Percentiles rank a stretch among this genome's conserved stretches.
These are phyloP conservation scores for Colletotrichum cordylinicola DNA, from an alignment of 2,329 filamentous ascomycete species.

Conservation along the genomic window DNA sequence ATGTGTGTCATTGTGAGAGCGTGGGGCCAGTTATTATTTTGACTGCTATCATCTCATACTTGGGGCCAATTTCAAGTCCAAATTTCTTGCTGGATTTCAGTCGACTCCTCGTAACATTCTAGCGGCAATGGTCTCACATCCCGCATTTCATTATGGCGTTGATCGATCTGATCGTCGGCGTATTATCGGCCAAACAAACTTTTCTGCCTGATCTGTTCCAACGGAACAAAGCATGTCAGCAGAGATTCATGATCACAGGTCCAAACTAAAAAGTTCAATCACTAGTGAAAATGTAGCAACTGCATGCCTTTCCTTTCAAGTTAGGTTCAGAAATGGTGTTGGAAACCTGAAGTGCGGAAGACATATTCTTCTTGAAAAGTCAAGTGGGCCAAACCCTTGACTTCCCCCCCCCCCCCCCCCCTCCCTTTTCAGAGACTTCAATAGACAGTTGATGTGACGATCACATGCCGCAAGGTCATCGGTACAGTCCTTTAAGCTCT, in stretches of 20 bases:
- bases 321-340: neutral
- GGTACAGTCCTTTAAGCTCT: neutral
- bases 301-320: rapidly evolving
- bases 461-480: neutral
- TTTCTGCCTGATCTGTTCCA: neutral
- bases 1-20: neutral
- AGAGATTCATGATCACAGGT: neutral
- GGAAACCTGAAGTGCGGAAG: rapidly evolving
- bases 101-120: neutral
- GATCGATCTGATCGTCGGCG: neutral
- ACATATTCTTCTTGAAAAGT: neutral
- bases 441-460: neutral
- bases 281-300: rapidly evolving
- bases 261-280: rapidly evolving
- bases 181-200: neutral
- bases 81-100: neutral
- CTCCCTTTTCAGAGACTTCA: neutral
- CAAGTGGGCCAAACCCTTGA: neutral
- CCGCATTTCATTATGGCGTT: neutral
- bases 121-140: neutral
- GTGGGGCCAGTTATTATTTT: neutral
- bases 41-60: neutral
- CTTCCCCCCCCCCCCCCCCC: rapidly evolving
- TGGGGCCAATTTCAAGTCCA: neutral
- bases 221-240: neutral